Evolutionary conservation across 257 asterid genomes (phyloP).

Genomic region (Ocimum tenuiflorum): DNA sequence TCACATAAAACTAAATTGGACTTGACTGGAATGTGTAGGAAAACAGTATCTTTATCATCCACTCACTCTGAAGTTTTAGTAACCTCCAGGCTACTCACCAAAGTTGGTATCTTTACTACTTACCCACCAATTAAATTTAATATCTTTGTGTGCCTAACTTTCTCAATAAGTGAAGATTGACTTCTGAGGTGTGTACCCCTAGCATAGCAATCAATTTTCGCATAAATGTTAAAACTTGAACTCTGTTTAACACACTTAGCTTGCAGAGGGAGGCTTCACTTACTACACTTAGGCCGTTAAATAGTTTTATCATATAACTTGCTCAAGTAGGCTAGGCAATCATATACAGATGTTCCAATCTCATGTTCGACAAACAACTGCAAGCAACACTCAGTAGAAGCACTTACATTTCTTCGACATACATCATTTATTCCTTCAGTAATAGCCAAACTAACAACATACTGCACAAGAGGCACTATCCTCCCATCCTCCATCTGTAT

Average conservation of each 20-base stretch:
- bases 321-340: background rate
- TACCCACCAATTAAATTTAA: background rate
- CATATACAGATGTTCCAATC: background rate
- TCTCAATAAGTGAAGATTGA: too few relatives aligned
- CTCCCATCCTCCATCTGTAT: constrained; percentile 91
- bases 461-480: constrained; percentile 82
- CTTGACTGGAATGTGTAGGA: background rate
- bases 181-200: background rate
- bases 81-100: background rate
- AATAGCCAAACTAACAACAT: constrained; percentile 81
- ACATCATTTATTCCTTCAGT: constrained; percentile 77
- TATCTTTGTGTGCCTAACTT: background rate
- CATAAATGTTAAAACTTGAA: background rate
- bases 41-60: background rate
- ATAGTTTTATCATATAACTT: background rate
- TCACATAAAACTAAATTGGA: background rate
- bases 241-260: background rate
- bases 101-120: background rate
- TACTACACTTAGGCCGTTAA: background rate
- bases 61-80: background rate
- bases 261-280: background rate
- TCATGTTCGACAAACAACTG: background rate
- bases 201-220: background rate
- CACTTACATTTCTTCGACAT: constrained; percentile 56
- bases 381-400: background rate